phyloP scores from a whole-genome alignment of 306 rosid species.

The Herpetospermum pedunculosum region DNA sequence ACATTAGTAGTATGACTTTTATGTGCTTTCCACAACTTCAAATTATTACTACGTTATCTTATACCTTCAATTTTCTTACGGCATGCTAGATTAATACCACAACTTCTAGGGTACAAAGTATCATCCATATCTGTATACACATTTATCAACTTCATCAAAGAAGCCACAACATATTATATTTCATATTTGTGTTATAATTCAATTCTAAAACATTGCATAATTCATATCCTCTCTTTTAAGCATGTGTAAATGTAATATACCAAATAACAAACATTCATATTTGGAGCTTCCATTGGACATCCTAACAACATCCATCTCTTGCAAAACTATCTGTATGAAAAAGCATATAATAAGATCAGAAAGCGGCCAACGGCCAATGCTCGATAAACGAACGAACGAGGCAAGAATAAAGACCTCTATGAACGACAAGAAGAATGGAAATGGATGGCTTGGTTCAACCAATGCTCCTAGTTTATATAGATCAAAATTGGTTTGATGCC shows the following conservation, averaged over 20 bases:
- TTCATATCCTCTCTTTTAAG: background rate
- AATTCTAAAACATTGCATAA: slow-evolving; percentile 9
- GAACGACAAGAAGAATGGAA: background rate
- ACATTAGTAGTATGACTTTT: background rate
- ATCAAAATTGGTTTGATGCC: background rate
- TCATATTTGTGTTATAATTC: background rate
- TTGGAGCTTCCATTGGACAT: slow-evolving; percentile 20
- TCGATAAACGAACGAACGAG: too few species aligned
- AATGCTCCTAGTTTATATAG: background rate
- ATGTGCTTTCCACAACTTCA: background rate
- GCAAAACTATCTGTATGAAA: slow-evolving; percentile 22
- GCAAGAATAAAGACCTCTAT: background rate
- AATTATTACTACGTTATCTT: background rate
- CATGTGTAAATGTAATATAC: slow-evolving; percentile 18
- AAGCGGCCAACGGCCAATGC: too few species aligned
- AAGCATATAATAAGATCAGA: background rate
- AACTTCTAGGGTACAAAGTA: slow-evolving; percentile 73
- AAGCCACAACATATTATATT: background rate
- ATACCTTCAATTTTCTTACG: slow-evolving; percentile 68
- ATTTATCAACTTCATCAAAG: background rate
- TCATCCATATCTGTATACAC: slow-evolving; percentile 69
- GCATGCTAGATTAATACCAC: slow-evolving; percentile 61
- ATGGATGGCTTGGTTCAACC: background rate
- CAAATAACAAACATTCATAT: slow-evolving; percentile 71
- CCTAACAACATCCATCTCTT: slow-evolving; percentile 36